These are phyloP conservation scores for Suhomyces atakaporum DNA, from an alignment of 1,139 yeast genomes.

Conservation along the genomic window DNA sequence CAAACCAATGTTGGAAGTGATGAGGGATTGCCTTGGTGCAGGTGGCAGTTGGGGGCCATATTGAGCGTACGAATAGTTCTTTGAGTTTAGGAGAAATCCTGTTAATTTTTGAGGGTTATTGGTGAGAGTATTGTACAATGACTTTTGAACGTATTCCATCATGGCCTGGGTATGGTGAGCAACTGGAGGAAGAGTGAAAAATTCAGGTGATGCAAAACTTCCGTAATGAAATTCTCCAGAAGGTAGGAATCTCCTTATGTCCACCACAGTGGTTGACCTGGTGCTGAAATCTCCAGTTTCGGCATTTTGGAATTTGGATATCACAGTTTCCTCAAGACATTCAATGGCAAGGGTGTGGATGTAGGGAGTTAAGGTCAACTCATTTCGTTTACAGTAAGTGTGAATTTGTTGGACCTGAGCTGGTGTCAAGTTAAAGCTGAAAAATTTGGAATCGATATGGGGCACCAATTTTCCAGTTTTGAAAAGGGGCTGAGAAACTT, in stretches of 20 bases:
- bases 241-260: background rate
- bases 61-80: background rate
- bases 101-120: background rate
- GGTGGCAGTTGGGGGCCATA: background rate
- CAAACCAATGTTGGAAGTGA: constrained; percentile 25
- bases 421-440: background rate
- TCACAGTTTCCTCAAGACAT: background rate
- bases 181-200: background rate
- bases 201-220: background rate
- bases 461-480: background rate
- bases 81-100: too few species aligned
- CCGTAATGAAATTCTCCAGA: background rate
- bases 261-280: background rate
- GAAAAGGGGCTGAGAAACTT: background rate
- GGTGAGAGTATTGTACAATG: background rate
- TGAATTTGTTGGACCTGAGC: background rate
- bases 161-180: background rate
- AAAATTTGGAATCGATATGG: background rate
- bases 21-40: constrained; percentile 19
- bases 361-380: background rate
- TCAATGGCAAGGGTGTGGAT: background rate
- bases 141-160: background rate
- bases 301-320: background rate
- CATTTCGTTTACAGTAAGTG: background rate
- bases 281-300: background rate